Evolutionary conservation across 2,329 filamentous ascomycete genomes (phyloP), one percentile per base, ranked within the genome.

Genomic region (Canariomyces notabilis): DNA sequence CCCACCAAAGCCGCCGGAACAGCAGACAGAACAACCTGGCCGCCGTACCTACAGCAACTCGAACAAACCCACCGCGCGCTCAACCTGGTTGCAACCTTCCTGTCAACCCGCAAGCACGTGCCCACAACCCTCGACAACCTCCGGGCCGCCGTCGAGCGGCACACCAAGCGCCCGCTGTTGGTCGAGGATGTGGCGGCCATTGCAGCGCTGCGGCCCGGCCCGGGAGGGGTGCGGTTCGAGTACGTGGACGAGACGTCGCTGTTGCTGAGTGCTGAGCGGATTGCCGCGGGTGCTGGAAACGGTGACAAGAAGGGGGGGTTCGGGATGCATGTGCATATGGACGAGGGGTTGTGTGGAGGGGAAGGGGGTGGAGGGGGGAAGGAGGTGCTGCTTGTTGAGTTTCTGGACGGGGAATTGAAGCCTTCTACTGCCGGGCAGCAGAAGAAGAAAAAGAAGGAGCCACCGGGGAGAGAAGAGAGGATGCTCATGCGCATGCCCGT

Each of bases 31-130:
- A 60, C 19, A 66, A 71, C 21, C 39, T 96, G 91, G 89, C 89
- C 90, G 1, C 74, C 79, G 1, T 72, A 77, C 37, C 87, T 97
- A 64, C 83, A 80, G 46, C 71, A 74, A 34, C 74, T 97, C 7
- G 81, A 85, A 20, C 82, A 83, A 62, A 86, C 83, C 0, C 87
- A 97, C 63, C 79, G 82, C 50, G 91, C 93, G 1, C 69, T 98
- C 49, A 98, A 95, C 58, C 70, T 97, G 2, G 89, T 97, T 1
- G 95, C 89, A 59, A 97, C 93, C 0, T 97, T 98, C 62, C 95
- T 89, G 69, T 93, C 83, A 62, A 91, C 91, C 1, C 82, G 93
- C 37, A 96, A 95, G 62, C 87, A 97, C 59, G 76, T 97, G 21
- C 83, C 87, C 1, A 97, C 93, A 0, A 96, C 91, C 0, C 89